phyloP scores from a whole-genome alignment of 371 early-diverging fungal genomes.

The Aphelidium insulamus region DNA sequence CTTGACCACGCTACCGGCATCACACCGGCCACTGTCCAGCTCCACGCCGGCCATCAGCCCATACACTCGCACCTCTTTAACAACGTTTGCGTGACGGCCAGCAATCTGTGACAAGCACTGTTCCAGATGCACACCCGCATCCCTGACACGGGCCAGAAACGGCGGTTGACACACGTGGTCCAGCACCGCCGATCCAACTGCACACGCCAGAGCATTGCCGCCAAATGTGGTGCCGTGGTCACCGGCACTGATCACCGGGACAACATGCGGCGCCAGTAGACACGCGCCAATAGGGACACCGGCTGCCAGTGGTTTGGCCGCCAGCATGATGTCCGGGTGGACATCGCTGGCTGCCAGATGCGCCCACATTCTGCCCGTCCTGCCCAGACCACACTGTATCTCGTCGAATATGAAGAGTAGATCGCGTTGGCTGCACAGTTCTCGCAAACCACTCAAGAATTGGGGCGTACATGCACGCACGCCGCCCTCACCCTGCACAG shows the following conservation, averaged over 20 bases:
- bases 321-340: constrained; percentile 72
- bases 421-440: constrained; percentile 52
- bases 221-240: constrained; percentile 96
- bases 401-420: constrained; percentile 83
- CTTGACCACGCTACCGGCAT: too few species aligned
- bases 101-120: too few species aligned
- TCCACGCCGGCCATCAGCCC: too few species aligned
- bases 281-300: constrained; percentile 91
- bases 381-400: constrained; percentile 89
- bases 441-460: constrained; percentile 49
- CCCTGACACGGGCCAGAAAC: too few species aligned
- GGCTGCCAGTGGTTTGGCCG: constrained; percentile 88
- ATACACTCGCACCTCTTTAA: too few species aligned
- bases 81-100: too few species aligned
- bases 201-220: constrained; percentile 70
- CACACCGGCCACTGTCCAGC: too few species aligned
- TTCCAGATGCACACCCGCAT: too few species aligned
- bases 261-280: constrained; percentile 46
- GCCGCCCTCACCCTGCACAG: constrained; percentile 92
- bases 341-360: constrained; percentile 40
- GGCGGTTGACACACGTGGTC: too few species aligned
- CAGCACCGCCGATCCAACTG: too few species aligned
- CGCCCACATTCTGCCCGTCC: constrained; percentile 75
- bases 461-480: constrained; percentile 37
- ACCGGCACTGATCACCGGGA: constrained; percentile 46